phyloP scores from a whole-genome alignment of 202 grass and related monocot species.

The Setaria viridis region DNA sequence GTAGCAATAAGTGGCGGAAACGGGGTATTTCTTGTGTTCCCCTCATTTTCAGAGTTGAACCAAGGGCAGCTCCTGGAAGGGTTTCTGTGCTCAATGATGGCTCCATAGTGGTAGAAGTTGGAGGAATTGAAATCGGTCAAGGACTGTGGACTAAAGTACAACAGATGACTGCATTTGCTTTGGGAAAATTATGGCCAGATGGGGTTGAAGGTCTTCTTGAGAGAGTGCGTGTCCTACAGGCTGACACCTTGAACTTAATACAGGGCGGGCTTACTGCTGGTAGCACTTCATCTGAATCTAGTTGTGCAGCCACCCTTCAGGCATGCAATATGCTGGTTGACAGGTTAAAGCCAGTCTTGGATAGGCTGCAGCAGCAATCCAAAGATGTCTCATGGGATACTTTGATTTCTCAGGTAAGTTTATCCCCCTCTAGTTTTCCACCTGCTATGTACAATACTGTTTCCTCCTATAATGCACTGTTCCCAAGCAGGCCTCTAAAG shows the following conservation, averaged over 20 bases:
- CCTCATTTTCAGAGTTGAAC: constrained; percentile 51
- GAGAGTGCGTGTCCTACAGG: constrained; percentile 67
- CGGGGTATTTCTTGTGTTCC: constrained; percentile 67
- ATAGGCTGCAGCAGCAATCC: constrained; percentile 52
- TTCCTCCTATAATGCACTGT: constrained; percentile 13
- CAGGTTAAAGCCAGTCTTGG: constrained; percentile 66
- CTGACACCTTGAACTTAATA: constrained; percentile 77
- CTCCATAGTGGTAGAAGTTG: constrained; percentile 81
- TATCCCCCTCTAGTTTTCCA: not conserved
- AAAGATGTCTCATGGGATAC: constrained; percentile 63
- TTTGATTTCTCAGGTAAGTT: constrained; percentile 68
- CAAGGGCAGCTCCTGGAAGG: constrained; percentile 56
- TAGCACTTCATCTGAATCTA: constrained; percentile 73
- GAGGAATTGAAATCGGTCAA: constrained; percentile 82
- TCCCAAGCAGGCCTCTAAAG: constrained; percentile 50
- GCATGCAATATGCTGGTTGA: constrained; percentile 58
- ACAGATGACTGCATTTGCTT: constrained; percentile 66
- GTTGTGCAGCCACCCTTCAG: constrained; percentile 70
- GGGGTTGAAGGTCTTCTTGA: constrained; percentile 61
- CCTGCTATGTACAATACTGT: not conserved
- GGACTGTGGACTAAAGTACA: constrained; percentile 94
- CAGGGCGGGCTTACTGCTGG: constrained; percentile 72
- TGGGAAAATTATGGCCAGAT: constrained; percentile 66
- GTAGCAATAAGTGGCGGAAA: constrained; percentile 72
- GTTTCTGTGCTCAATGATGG: constrained; percentile 80